A percentile compares a stretch with the other conserved stretches of the same genome.
These are phyloP conservation scores for Salvia miltiorrhiza DNA, from an alignment of 257 asterid genomes.

Conservation along the genomic window DNA sequence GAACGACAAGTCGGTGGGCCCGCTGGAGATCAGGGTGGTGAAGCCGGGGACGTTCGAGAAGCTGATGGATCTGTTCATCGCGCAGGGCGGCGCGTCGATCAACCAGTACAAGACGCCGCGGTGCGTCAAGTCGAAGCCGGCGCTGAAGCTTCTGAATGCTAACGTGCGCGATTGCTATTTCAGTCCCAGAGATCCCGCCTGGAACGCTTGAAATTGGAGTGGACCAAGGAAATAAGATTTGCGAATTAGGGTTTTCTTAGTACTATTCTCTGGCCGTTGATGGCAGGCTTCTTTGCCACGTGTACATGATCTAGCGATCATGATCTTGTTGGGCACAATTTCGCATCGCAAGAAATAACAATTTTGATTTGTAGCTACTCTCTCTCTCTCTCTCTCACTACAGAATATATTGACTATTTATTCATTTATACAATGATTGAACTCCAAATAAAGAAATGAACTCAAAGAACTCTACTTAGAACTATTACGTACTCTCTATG, in stretches of 20 bases:
- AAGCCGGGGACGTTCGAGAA: conserved; percentile 57
- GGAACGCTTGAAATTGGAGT: conserved; percentile 55
- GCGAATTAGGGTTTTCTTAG: not conserved
- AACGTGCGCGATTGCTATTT: conserved; percentile 49
- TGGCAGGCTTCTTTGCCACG: not conserved
- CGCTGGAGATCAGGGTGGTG: conserved; percentile 68
- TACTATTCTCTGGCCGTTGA: conserved; percentile 1
- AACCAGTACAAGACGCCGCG: conserved; percentile 81
- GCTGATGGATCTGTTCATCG: conserved; percentile 65
- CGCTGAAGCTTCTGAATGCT: conserved; percentile 57
- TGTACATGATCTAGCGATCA: conserved; percentile 19
- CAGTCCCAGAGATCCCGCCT: conserved; percentile 67
- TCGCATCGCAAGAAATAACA: conserved; percentile 27
- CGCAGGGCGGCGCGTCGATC: conserved; percentile 71
- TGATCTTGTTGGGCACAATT: conserved; percentile 9
- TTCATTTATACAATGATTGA: too few species aligned
- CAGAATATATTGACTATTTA: not conserved
- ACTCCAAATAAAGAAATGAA: too few species aligned
- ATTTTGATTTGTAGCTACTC: conserved; percentile 27
- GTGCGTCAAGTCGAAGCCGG: conserved; percentile 58
- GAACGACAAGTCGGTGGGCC: conserved; percentile 59
- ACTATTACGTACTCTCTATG: too few species aligned
- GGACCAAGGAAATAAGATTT: conserved; percentile 20
- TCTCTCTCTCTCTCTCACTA: not conserved
- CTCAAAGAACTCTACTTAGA: too few species aligned